phyloP scores from a whole-genome alignment of 352 stramenopile genomes.

The Globisporangium polare region DNA sequence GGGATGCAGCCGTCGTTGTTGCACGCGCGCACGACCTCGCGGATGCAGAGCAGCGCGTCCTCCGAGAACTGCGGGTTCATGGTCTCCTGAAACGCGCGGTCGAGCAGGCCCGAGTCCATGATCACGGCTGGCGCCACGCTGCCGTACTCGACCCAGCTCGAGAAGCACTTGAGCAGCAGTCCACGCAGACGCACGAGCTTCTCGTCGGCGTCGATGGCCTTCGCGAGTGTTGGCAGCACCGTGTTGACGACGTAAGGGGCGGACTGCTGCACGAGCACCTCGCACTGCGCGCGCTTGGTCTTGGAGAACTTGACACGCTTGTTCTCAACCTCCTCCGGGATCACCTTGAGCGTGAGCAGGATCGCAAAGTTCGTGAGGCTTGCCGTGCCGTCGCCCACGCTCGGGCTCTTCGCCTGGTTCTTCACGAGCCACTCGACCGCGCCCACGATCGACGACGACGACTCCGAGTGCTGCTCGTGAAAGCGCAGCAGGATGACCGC shows the following conservation, averaged over 20 bases:
- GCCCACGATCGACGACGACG: slow-evolving; percentile 36
- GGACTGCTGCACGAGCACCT: slow-evolving; percentile 65
- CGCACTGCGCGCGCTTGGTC: slow-evolving; percentile 51
- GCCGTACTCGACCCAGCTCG: slow-evolving; percentile 75
- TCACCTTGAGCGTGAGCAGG: slow-evolving; percentile 66
- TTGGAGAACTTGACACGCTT: slow-evolving; percentile 79
- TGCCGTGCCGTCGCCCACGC: slow-evolving; percentile 33
- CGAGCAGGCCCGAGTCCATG: slow-evolving; percentile 56
- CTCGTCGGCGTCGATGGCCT: slow-evolving; percentile 49
- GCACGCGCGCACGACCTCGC: slow-evolving; percentile 65
- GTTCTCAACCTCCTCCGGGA: slow-evolving; percentile 77
- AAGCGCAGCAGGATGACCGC: slow-evolving; percentile 76
- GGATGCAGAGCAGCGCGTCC: slow-evolving; percentile 53
- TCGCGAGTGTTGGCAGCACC: slow-evolving; percentile 54
- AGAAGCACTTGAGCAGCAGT: slow-evolving; percentile 57
- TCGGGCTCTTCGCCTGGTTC: slow-evolving; percentile 50
- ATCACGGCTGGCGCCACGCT: slow-evolving; percentile 46
- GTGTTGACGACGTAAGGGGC: slow-evolving; percentile 53
- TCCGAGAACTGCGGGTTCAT: slow-evolving; percentile 31
- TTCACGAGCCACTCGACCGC: slow-evolving; percentile 74
- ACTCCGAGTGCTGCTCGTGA: slow-evolving; percentile 51
- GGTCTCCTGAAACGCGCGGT: slow-evolving; percentile 57
- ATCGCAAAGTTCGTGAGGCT: slow-evolving; percentile 72
- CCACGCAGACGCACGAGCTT: slow-evolving; percentile 39
- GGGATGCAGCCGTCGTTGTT: slow-evolving; percentile 52